phyloP scores from a whole-genome alignment of 2,329 filamentous ascomycete species.

The Aphanocladium album region DNA sequence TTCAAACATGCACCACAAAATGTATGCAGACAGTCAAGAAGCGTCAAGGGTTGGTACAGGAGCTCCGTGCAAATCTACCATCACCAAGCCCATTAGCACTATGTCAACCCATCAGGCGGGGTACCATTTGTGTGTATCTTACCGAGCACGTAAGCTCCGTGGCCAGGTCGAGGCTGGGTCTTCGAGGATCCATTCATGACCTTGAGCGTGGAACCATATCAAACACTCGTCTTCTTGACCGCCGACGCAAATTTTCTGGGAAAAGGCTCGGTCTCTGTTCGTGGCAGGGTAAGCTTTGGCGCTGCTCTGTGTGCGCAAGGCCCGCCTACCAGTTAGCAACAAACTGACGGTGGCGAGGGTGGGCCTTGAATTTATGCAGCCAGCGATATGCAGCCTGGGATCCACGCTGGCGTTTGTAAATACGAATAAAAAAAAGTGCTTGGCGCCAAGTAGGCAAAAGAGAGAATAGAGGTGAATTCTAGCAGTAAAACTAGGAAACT shows the following conservation, averaged over 20 bases:
- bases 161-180: slow-evolving; percentile 66
- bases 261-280: not conserved
- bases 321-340: not conserved
- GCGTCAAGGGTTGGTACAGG: slow-evolving; percentile 82
- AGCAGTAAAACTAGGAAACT: not conserved
- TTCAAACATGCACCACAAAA: slow-evolving; percentile 95
- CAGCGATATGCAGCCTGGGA: not conserved
- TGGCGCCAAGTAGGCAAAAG: not conserved
- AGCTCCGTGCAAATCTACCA: slow-evolving; percentile 91
- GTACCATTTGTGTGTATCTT: slow-evolving; percentile 36
- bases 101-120: slow-evolving; percentile 3
- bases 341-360: slow-evolving; percentile 5
- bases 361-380: slow-evolving; percentile 1
- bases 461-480: not conserved
- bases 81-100: not conserved
- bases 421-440: not conserved
- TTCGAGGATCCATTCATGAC: slow-evolving; percentile 46
- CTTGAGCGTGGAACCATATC: not conserved
- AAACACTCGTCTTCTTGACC: not conserved
- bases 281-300: not conserved
- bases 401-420: not conserved
- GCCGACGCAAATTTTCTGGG: not conserved
- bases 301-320: not conserved
- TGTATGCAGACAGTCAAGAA: slow-evolving; percentile 90
- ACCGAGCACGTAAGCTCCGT: slow-evolving; percentile 94